Evolutionary conservation across 192 early-diverging fungal species (phyloP).

Genomic region (Pilobolus umbonatus): DNA sequence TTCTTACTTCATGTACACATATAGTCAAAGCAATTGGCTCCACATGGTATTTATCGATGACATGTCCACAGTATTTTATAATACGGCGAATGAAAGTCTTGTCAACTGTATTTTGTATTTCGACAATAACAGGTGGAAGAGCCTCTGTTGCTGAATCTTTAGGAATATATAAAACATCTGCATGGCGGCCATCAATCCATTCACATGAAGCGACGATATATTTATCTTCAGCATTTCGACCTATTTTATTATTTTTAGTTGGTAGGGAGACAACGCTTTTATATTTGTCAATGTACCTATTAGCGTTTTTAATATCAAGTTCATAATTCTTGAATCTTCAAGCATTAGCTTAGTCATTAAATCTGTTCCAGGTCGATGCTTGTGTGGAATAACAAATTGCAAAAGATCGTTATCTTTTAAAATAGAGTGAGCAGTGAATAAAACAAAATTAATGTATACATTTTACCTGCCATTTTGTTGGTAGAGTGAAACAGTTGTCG

Average conservation of each 20-base stretch:
- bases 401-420: background rate
- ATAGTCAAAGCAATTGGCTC: slow-evolving; percentile 9
- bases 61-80: slow-evolving; percentile 2
- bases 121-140: slow-evolving; percentile 3
- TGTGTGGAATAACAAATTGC: slow-evolving; percentile 8
- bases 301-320: background rate
- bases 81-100: slow-evolving; percentile 3
- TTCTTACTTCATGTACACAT: background rate
- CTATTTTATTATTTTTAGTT: background rate
- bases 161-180: slow-evolving; percentile 1
- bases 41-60: slow-evolving; percentile 2
- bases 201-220: background rate
- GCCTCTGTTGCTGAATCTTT: background rate
- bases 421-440: too few species aligned
- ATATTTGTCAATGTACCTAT: slow-evolving; percentile 1
- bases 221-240: background rate
- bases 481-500: too few species aligned
- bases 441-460: too few species aligned
- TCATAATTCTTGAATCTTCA: slow-evolving; percentile 9
- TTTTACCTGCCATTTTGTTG: too few species aligned
- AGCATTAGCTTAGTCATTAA: slow-evolving; percentile 8
- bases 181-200: slow-evolving; percentile 7
- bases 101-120: slow-evolving; percentile 6
- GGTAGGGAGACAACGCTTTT: background rate
- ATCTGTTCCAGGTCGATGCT: slow-evolving; percentile 4